Evolutionary conservation across 2,329 filamentous ascomycete genomes (phyloP).

Genomic region (Fusarium bulbicola): DNA sequence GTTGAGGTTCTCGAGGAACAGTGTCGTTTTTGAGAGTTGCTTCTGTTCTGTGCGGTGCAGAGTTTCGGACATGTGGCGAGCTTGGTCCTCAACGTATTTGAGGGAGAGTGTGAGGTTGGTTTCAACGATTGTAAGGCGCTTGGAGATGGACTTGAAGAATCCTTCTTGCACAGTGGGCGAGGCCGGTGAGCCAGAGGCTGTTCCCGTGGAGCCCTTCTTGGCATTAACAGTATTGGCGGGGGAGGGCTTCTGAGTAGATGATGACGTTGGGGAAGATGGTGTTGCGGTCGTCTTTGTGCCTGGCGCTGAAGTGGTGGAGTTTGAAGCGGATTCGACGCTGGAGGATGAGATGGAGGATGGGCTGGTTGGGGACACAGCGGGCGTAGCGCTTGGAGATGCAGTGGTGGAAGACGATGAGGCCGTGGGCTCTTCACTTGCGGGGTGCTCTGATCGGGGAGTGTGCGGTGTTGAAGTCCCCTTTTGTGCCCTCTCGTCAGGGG

Average conservation of each 20-base stretch:
- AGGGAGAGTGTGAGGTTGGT: slow-evolving; percentile 91
- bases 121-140: slow-evolving; percentile 89
- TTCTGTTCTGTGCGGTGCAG: slow-evolving; percentile 87
- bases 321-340: background rate
- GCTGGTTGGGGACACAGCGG: slow-evolving; percentile 28
- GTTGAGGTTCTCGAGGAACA: slow-evolving; percentile 87
- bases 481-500: slow-evolving; percentile 13
- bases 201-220: slow-evolving; percentile 45
- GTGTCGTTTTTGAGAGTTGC: slow-evolving; percentile 83
- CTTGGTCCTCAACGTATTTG: slow-evolving; percentile 97
- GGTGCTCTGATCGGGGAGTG: slow-evolving; percentile 11
- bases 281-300: slow-evolving; percentile 23
- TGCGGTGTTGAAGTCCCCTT: slow-evolving; percentile 18
- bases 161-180: slow-evolving; percentile 93
- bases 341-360: slow-evolving; percentile 31
- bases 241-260: slow-evolving; percentile 21
- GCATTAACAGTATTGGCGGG: slow-evolving; percentile 24
- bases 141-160: slow-evolving; percentile 97
- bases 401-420: slow-evolving; percentile 19
- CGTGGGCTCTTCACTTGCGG: slow-evolving; percentile 15
- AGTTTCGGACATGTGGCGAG: slow-evolving; percentile 85
- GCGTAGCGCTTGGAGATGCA: slow-evolving; percentile 19
- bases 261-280: slow-evolving; percentile 2
- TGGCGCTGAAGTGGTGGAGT: slow-evolving; percentile 12
- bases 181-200: slow-evolving; percentile 40